phyloP scores from a whole-genome alignment of 2,329 filamentous ascomycete species.

The Fonsecaea pugnacius region DNA sequence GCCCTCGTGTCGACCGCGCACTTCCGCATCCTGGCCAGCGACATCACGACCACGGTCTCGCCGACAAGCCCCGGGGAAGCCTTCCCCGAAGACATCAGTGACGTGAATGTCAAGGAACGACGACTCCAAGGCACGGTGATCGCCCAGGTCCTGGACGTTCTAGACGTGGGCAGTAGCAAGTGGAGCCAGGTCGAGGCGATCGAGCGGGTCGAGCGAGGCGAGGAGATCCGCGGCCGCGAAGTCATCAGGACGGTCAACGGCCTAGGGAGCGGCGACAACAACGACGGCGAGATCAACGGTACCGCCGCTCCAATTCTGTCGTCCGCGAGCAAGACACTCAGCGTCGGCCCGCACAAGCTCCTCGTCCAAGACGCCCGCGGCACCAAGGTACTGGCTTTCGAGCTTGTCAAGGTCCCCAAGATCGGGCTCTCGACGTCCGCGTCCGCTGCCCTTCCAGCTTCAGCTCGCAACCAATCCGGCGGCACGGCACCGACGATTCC shows the following conservation, averaged over 20 bases:
- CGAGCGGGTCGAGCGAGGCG: slow-evolving; percentile 56
- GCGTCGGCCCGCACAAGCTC: slow-evolving; percentile 72
- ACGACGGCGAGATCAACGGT: slow-evolving; percentile 22
- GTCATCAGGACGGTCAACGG: slow-evolving; percentile 73
- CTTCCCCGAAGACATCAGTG: slow-evolving; percentile 64
- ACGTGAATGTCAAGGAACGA: slow-evolving; percentile 60
- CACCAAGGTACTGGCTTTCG: slow-evolving; percentile 70
- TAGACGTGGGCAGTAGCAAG: slow-evolving; percentile 77
- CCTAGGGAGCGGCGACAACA: slow-evolving; percentile 50
- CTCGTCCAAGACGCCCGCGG: slow-evolving; percentile 80
- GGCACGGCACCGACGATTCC: not conserved
- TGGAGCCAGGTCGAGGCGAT: slow-evolving; percentile 86
- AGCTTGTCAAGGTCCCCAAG: slow-evolving; percentile 68
- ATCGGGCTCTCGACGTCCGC: slow-evolving; percentile 57
- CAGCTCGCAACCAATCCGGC: not conserved
- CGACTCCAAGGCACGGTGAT: slow-evolving; percentile 66
- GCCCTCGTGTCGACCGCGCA: slow-evolving; percentile 78
- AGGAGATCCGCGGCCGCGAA: slow-evolving; percentile 69
- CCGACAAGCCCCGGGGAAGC: slow-evolving; percentile 47
- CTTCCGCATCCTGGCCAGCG: slow-evolving; percentile 76
- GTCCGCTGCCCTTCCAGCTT: slow-evolving; percentile 13
- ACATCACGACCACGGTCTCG: slow-evolving; percentile 68
- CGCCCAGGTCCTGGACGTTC: slow-evolving; percentile 83
- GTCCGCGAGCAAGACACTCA: slow-evolving; percentile 36
- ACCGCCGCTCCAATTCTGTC: slow-evolving; percentile 21